Base-by-base conservation (phyloP, 441 rosid species). In the Pelargonium myrrhifolium region DNA sequence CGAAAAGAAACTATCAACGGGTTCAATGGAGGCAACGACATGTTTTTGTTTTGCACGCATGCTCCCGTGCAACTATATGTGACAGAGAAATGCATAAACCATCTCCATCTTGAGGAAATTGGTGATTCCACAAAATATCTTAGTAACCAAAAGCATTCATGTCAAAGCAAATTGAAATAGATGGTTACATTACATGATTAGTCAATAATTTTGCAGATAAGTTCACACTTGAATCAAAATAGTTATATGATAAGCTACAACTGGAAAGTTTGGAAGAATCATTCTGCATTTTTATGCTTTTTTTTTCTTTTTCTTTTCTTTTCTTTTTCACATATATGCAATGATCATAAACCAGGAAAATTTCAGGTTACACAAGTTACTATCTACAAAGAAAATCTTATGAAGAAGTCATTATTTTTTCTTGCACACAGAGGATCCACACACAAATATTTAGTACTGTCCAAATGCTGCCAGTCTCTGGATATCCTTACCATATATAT, bases 401-500 rank as follows among this genome's bases (percentile, higher is more conserved):
- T 20, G 58, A 51, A 51, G 58, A 51, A 6, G 58, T n/a, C 58
- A 17, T 47, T 14, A 65, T 47, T 14, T 51, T 9, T 7, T 53
- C 59, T 74, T 74, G 71, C 80, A 70, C 69, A 37, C 40, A 37
- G 40, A 37, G 40, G 40, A 37, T 37, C 40, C 40, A 37, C 40
- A 70, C 63, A 66, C 65, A 78, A 76, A 78, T 62, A 66, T 65
- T 68, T 74, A 70, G 72, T 73, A 60, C 68, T 86, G 74, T 66
- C 86, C 90, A 72, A 84, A 85, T 18, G 90, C 75, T 76, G 89
- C 81, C 78, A 84, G 83, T 75, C 82, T 82, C 68, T 84, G 88
- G 20, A 83, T 71, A 58, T 58, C 62, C 62, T 58, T 58, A 58
- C 35, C 62, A 28, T 58, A 58, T 22, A 58, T 21, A 28, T 21